Evolutionary conservation across 208 protist genomes (phyloP).

Genomic region (Acanthamoeba castellanii): DNA sequence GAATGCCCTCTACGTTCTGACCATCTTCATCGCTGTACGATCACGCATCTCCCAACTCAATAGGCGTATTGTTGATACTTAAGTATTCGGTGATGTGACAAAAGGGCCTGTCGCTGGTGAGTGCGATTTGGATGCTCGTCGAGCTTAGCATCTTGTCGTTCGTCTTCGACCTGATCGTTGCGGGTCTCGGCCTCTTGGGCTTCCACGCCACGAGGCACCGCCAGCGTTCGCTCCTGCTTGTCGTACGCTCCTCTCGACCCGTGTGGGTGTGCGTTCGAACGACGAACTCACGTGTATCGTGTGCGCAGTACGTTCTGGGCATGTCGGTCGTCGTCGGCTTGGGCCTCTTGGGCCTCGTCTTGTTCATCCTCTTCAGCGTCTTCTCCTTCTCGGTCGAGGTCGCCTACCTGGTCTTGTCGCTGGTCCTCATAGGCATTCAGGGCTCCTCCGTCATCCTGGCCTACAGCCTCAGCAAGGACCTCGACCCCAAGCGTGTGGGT

Average conservation of each 20-base stretch:
- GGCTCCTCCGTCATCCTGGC: neutral
- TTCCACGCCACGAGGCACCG: neutral
- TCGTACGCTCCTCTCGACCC: neutral
- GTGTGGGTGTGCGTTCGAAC: neutral
- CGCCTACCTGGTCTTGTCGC: neutral
- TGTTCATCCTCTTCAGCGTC: no score
- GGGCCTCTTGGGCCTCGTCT: no score
- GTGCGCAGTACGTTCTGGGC: no score
- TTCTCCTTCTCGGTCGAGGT: neutral
- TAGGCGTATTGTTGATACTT: neutral
- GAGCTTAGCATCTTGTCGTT: neutral
- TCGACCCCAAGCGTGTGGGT: neutral
- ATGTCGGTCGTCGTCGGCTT: no score
- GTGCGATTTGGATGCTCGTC: neutral
- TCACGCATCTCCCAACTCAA: neutral
- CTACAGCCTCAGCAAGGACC: neutral
- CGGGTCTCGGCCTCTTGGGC: neutral
- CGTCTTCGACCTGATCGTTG: neutral
- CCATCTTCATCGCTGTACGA: neutral
- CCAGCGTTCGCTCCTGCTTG: neutral
- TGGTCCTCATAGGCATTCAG: neutral
- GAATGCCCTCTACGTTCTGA: neutral
- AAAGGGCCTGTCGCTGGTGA: neutral
- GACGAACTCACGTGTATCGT: neutral
- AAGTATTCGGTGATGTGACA: neutral